phyloP scores from a whole-genome alignment of 768 basidiomycete species.

The Trametes gibbosa region DNA sequence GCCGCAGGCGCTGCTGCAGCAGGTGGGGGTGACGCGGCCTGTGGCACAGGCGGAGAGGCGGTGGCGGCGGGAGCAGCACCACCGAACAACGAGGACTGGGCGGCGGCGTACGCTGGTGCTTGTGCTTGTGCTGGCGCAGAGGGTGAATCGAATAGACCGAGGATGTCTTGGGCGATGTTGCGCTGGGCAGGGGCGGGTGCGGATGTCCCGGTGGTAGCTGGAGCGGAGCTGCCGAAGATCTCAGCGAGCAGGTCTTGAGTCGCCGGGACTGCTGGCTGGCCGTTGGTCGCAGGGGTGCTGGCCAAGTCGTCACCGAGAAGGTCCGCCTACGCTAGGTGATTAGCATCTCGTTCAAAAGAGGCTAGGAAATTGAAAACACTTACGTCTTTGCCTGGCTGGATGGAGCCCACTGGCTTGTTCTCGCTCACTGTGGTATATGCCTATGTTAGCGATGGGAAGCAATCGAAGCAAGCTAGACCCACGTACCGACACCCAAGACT shows the following conservation, averaged over 20 bases:
- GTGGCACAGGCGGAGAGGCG: constrained; percentile 21
- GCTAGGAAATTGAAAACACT: constrained; percentile 21
- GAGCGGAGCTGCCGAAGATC: constrained; percentile 70
- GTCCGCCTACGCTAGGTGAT: constrained; percentile 46
- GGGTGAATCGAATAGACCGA: constrained; percentile 67
- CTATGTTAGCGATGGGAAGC: constrained; percentile 1
- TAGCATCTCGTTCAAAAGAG: background rate
- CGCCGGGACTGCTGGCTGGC: constrained; percentile 48
- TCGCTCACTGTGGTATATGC: constrained; percentile 68
- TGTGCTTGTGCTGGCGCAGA: constrained; percentile 11
- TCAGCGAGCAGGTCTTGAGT: constrained; percentile 87
- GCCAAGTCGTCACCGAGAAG: constrained; percentile 77
- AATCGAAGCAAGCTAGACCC: background rate
- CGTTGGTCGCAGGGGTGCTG: constrained; percentile 40
- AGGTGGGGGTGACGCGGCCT: constrained; percentile 37
- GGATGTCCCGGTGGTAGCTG: constrained; percentile 26
- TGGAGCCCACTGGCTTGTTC: constrained; percentile 93
- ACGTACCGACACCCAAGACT: constrained; percentile 86
- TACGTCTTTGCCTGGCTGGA: constrained; percentile 73
- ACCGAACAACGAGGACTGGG: constrained; percentile 8
- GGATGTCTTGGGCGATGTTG: constrained; percentile 82
- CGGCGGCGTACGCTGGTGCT: background rate
- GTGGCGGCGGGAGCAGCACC: background rate
- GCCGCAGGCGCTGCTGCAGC: constrained; percentile 46
- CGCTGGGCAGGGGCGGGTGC: constrained; percentile 36